Base-by-base conservation (phyloP, 2,329 filamentous ascomycete species). In the Boeremia lycopersici region DNA sequence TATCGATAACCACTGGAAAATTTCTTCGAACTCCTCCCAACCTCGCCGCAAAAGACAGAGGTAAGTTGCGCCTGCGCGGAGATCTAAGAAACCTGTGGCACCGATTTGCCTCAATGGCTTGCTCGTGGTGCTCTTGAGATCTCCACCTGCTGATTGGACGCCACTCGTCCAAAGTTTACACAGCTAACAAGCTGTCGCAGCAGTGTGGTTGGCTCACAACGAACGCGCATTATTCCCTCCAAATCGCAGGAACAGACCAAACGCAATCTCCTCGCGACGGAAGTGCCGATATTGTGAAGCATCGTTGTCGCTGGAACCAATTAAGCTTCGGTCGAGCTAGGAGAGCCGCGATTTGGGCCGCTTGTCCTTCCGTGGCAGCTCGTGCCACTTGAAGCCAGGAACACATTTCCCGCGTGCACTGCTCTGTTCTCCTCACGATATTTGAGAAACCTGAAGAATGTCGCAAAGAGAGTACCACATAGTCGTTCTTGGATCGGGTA, bases 391-490 rank as follows among this genome's bases (percentile, higher is more conserved):
- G 45, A 60, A 59, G 47, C 53, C 59, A 57, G 46, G 57, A 57
- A 58, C 57, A 50, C 38, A 53, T 51, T 63, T 58, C 58, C 41
- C 50, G 49, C 42, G 53, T 50, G 36, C 46, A 45, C 35, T 52
- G 36, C 51, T 44, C 58, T 44, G 19, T 49, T 48, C 53, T 52
- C 47, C 35, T 49, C 41, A 56, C 59, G 48, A 62, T 50, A 44
- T 38, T 43, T 39, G 19, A 39, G 45, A 45, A 12, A 52, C 46
- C 40, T 57, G 44, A 69, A 68, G 44, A 60, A 75, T 75, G 74
- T 73, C 71, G 63, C 74, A 76, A 63, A 67, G 74, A 57, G 75
- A 77, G 59, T 77, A 77, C 59, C 74, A 77, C 62, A 77, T 77
- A 57, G 75, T 77, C 48, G 75, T 77, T 50, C 72, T 77, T 15